phyloP scores from a whole-genome alignment of 306 rosid genomes.

The Vigna radiata region DNA sequence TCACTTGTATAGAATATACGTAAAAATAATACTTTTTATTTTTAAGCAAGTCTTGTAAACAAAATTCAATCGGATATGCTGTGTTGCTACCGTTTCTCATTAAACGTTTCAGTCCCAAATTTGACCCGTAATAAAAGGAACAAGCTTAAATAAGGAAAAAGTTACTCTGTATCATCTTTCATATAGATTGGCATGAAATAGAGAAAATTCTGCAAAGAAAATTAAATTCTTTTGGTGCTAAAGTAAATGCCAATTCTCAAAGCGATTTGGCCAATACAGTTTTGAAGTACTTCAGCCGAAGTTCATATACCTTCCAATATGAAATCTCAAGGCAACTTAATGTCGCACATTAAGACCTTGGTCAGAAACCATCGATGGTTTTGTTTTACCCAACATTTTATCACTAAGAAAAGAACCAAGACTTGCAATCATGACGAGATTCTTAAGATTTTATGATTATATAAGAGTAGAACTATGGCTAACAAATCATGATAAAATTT shows the following conservation, averaged over 20 bases:
- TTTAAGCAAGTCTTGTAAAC: too few relatives aligned
- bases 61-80: too few relatives aligned
- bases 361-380: background rate
- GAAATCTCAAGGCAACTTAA: constrained; percentile 3
- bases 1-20: too few relatives aligned
- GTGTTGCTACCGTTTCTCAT: too few relatives aligned
- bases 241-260: constrained; percentile 1
- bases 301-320: constrained; percentile 9
- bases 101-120: too few relatives aligned
- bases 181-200: too few relatives aligned
- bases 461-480: background rate
- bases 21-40: too few relatives aligned
- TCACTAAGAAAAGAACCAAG: background rate
- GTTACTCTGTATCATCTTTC: too few relatives aligned
- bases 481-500: background rate
- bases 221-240: background rate
- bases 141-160: too few relatives aligned
- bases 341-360: background rate
- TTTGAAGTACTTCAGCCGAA: background rate
- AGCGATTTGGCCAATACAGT: background rate
- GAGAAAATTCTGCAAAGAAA: too few relatives aligned
- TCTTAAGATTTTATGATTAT: background rate
- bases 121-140: too few relatives aligned
- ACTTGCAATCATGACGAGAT: background rate
- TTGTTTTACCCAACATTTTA: background rate